Conservation (phyloP, 140 eudicot species). For the Stevia rebaudiana region DNA sequence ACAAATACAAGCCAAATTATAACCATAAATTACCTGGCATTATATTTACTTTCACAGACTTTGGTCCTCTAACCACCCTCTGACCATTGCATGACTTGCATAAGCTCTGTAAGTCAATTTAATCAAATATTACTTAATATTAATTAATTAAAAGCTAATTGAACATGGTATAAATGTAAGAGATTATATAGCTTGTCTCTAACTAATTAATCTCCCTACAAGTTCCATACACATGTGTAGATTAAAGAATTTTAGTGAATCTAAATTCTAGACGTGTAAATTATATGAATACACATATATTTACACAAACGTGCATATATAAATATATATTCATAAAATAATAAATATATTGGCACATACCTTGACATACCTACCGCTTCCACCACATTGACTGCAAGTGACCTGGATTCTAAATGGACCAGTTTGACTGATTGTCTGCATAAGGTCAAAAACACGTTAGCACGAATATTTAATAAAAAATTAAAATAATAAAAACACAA, state of each 20-base stretch:
- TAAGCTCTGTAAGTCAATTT: slow-evolving; percentile 44
- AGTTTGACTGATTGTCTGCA: slow-evolving; percentile 40
- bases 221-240: too few relatives aligned
- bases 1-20: slow-evolving; percentile 1
- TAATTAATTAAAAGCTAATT: too few relatives aligned
- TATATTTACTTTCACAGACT: slow-evolving; percentile 70
- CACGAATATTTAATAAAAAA: neutral
- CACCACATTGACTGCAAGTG: slow-evolving; percentile 48
- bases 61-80: slow-evolving; percentile 65
- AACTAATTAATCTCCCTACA: too few relatives aligned
- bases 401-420: slow-evolving; percentile 53
- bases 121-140: too few relatives aligned
- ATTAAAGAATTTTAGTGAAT: too few relatives aligned
- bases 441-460: slow-evolving; percentile 14
- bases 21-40: slow-evolving; percentile 57
- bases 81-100: slow-evolving; percentile 83
- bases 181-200: too few relatives aligned
- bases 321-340: too few relatives aligned
- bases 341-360: slow-evolving; percentile 18
- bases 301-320: too few relatives aligned
- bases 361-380: slow-evolving; percentile 53
- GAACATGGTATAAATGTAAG: too few relatives aligned
- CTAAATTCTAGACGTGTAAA: too few relatives aligned
- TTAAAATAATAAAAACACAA: neutral
- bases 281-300: too few relatives aligned